phyloP scores from a whole-genome alignment of 768 basidiomycete species.

The Xerocomus spinulosus region DNA sequence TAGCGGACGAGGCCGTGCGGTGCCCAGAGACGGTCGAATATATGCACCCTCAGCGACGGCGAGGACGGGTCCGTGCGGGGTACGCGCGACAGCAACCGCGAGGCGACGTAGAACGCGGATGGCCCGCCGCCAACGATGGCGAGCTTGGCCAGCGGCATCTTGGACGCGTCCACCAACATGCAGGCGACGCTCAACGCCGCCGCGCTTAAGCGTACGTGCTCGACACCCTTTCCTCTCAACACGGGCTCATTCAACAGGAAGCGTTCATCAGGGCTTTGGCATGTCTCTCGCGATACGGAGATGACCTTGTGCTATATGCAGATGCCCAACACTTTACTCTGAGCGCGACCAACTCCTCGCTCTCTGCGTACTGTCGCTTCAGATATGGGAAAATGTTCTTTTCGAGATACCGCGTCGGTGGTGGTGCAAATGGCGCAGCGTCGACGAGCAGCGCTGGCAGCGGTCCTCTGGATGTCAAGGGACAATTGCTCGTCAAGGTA shows the following conservation, averaged over 20 bases:
- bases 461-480: conserved; percentile 48
- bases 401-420: conserved; percentile 52
- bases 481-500: conserved; percentile 71
- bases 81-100: conserved; percentile 67
- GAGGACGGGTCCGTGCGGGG: conserved; percentile 33
- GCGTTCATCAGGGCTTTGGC: conserved; percentile 71
- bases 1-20: conserved; percentile 94
- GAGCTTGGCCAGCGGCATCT: conserved; percentile 50
- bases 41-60: conserved; percentile 57
- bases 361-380: conserved; percentile 80
- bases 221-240: conserved; percentile 4
- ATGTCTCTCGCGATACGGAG: conserved; percentile 79
- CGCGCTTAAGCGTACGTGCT: conserved; percentile 44
- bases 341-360: conserved; percentile 73
- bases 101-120: conserved; percentile 94
- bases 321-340: conserved; percentile 56
- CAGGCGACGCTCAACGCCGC: conserved; percentile 62
- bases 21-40: conserved; percentile 91
- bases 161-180: conserved; percentile 37
- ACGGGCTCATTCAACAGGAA: conserved; percentile 33
- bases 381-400: conserved; percentile 68
- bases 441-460: conserved; percentile 14
- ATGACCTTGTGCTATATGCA: conserved; percentile 70
- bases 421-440: conserved; percentile 12
- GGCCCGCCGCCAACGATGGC: conserved; percentile 94